Evolutionary conservation across 495 filamentous ascomycete genomes (phyloP), one percentile per base, ranked within the genome.

Genomic region (Lasiosphaeria miniovina): DNA sequence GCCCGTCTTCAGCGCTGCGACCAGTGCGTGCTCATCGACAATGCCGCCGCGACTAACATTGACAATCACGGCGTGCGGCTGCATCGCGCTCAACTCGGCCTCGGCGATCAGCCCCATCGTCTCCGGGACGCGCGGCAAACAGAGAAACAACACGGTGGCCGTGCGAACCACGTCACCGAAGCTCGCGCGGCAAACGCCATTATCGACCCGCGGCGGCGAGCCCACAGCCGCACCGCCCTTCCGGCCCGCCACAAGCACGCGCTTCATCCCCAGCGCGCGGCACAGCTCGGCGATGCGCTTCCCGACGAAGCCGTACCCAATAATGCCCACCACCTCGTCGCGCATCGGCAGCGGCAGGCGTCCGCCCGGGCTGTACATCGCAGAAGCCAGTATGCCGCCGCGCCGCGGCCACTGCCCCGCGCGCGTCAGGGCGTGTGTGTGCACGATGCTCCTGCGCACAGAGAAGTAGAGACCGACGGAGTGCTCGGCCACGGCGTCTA

Each of bases 11-110:
- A 86, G 64, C 15, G 83, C 84, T 24, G 70, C 60, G 1, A 80
- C 67, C 0, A 86, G 61, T 0, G 77, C 81, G 4, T 52, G 46
- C 61, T 87, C 84, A 54, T 85, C 75, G 6, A 86, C 79, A 56
- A 86, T 80, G 0, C 83, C 84, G 3, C 84, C 84, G 3, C 84
- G 71, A 6, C 80, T 76, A 45, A 84, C 77, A 64, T 88, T 86
- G 52, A 86, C 67, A 10, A 87, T 24, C 14, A 86, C 55, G 4
- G 77, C 71, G 40, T 80, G 70, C 0, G 68, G 60, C 11, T 66
- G 70, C 80, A 87, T 84, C 11, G 68, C 49, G n/a, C 59, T 35
- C 11, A 87, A 68, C 66, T 86, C 84, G 0, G 70, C 58, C 0
- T 63, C 64, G 1, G 72, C 73, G 45, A 87, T 73, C 52, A 84